Evolutionary conservation across 2,329 filamentous ascomycete species (phyloP), one percentile per base, ranked within the genome.

Genomic region (Penicillium sp.): DNA sequence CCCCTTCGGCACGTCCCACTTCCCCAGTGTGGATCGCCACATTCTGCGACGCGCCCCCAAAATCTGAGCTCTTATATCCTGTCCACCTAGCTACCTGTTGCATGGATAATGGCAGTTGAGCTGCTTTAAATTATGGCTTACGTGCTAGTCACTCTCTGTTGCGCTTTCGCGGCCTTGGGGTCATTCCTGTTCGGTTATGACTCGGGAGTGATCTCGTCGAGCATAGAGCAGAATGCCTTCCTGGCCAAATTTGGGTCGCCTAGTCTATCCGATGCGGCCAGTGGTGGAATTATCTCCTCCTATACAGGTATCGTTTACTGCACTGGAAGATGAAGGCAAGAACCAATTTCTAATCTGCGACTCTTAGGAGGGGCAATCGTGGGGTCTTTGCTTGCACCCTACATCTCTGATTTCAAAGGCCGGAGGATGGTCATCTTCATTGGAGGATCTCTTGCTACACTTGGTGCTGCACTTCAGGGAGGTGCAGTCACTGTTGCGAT

Each of bases 181-280:
- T 79, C 79, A 37, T 76, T 81, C 54, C 70, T 81, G 14, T 80
- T 80, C 61, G 79, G 79, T 49, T 81, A 81, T 65, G 79, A 81
- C 60, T 68, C 71, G 1, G 73, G 73, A 22, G 70, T 76, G 24
- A 75, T 76, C 52, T 66, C 68, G 21, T 75, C 73, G 0, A 74
- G 65, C 29, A 74, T 76, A 49, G 68, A 68, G 26, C 68, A 75
- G 33, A 55, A 68, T 37, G 68, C 70, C n/a, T 76, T 76, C 47
- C 52, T 66, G 8, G 43, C 54, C 10, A 65, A 61, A 45, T 75
- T 77, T 29, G 64, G 66, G 1, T 62, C 67, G 43, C 61, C 68
- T 4, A 31, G 5, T 8, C 44, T 72, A 16, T 70, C 69, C 19
- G 71, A 73, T 57, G 66, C 71, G 10, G 67, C 62, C 3, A 72